Percentiles rank a stretch among this genome's conserved stretches.
Evolutionary conservation across 75 land plant species (phyloP).

Genomic region (Picea glauca): DNA sequence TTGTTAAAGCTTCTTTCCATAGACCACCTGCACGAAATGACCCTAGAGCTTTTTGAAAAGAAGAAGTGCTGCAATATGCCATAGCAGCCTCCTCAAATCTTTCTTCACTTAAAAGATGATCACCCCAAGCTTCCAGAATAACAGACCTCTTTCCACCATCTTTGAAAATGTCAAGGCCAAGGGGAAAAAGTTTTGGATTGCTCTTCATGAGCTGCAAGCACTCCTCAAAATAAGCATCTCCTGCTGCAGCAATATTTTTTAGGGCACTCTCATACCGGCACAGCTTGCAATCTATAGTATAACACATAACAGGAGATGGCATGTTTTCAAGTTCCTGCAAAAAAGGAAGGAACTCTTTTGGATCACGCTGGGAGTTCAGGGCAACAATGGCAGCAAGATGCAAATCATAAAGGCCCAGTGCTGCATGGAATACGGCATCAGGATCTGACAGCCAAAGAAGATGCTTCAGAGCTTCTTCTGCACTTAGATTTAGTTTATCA

Average conservation of each 20-base stretch:
- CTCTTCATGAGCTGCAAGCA: conserved; percentile 69
- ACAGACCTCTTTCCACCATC: conserved; percentile 30
- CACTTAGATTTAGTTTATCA: conserved; percentile 44
- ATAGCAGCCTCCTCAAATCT: conserved; percentile 89
- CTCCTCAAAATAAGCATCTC: conserved; percentile 63
- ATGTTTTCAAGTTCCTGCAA: conserved; percentile 73
- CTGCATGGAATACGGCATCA: conserved; percentile 82
- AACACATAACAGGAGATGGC: conserved; percentile 75
- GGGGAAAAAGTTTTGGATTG: conserved; percentile 76
- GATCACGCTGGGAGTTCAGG: conserved; percentile 87
- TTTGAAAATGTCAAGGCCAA: conserved; percentile 61
- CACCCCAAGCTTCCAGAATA: conserved; percentile 93
- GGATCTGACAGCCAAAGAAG: conserved; percentile 92
- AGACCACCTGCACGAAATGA: conserved; percentile 79
- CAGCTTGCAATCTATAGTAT: conserved; percentile 80
- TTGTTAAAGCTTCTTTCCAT: conserved; percentile 75
- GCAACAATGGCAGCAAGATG: conserved; percentile 99
- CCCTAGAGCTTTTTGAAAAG: conserved; percentile 75
- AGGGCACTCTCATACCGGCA: conserved; percentile 79
- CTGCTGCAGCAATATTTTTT: conserved; percentile 68
- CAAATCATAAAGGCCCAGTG: conserved; percentile 94
- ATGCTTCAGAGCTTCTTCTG: conserved; percentile 93
- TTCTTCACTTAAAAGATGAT: conserved; percentile 63
- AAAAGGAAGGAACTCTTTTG: conserved; percentile 95
- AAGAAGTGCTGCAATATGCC: conserved; percentile 66